A percentile compares a stretch with the other conserved stretches of the same genome.
phyloP scores from a whole-genome alignment of 2,329 filamentous ascomycete species.

The Aspergillus oerlinghausenensis region DNA sequence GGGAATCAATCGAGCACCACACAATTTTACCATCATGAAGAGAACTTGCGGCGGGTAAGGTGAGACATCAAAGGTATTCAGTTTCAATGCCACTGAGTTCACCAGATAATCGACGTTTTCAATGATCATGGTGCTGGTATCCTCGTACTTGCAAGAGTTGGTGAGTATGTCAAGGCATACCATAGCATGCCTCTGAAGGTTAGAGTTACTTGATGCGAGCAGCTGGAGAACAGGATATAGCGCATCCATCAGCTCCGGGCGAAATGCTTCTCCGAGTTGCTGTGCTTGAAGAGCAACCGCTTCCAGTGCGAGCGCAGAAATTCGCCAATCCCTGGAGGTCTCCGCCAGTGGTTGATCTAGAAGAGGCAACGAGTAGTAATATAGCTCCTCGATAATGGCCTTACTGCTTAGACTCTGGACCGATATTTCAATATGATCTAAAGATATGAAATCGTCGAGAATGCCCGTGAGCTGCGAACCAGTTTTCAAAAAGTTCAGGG shows the following conservation, averaged over 20 bases:
- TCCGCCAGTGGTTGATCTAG: constrained; percentile 36
- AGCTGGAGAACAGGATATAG: constrained; percentile 90
- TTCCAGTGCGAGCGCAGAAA: constrained; percentile 77
- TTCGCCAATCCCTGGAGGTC: constrained; percentile 59
- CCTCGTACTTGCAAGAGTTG: constrained; percentile 65
- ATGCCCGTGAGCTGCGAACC: constrained; percentile 49
- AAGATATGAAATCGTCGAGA: constrained; percentile 64
- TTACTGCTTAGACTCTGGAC: constrained; percentile 22
- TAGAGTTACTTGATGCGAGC: constrained; percentile 65
- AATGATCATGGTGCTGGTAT: constrained; percentile 73
- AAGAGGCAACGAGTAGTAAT: constrained; percentile 39
- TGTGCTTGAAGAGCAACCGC: constrained; percentile 71
- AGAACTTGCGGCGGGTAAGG: constrained; percentile 87
- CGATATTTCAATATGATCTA: constrained; percentile 34
- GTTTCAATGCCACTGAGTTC: constrained; percentile 80
- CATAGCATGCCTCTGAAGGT: constrained; percentile 75
- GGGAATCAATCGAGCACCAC: constrained; percentile 74
- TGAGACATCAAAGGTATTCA: constrained; percentile 89
- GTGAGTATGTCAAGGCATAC: constrained; percentile 78
- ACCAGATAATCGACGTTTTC: constrained; percentile 95
- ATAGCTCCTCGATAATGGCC: constrained; percentile 42
- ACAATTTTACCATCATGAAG: constrained; percentile 87
- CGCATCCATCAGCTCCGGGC: constrained; percentile 81
- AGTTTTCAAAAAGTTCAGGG: constrained; percentile 65
- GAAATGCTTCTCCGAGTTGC: constrained; percentile 63